These are phyloP conservation scores for Clonostachys sp. DNA, from an alignment of 2,329 filamentous ascomycete species.

Conservation along the genomic window DNA sequence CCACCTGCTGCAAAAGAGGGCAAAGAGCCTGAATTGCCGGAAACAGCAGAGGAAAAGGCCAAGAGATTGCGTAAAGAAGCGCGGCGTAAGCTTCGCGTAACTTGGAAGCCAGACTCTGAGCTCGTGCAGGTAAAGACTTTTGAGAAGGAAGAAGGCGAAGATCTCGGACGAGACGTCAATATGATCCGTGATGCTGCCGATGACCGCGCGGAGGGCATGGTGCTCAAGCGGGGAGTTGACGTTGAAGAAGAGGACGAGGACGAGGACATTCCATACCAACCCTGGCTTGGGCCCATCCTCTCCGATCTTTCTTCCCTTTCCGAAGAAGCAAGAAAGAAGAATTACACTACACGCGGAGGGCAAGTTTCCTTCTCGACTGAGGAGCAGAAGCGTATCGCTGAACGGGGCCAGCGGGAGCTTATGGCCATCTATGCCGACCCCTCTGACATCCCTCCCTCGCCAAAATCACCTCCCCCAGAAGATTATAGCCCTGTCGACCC, in stretches of 20 bases:
- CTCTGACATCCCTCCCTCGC: constrained; percentile 50
- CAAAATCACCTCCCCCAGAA: constrained; percentile 45
- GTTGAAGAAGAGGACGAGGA: constrained; percentile 48
- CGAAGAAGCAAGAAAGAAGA: constrained; percentile 38
- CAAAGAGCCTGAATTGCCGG: constrained; percentile 43
- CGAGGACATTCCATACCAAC: constrained; percentile 48
- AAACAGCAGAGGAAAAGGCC: constrained; percentile 63
- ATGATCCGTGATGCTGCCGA: constrained; percentile 70
- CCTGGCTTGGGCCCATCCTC: constrained; percentile 43
- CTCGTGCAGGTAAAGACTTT: constrained; percentile 66
- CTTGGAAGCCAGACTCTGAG: constrained; percentile 63
- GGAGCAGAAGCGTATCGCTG: constrained; percentile 50
- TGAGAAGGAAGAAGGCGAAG: constrained; percentile 67
- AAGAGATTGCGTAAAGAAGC: constrained; percentile 70
- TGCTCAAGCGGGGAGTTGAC: constrained; percentile 49
- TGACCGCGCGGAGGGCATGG: constrained; percentile 69
- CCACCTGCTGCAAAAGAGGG: constrained; percentile 45
- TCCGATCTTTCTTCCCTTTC: constrained; percentile 43
- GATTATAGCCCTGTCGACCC: constrained; percentile 9
- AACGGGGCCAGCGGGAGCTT: constrained; percentile 54
- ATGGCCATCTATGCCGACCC: constrained; percentile 55
- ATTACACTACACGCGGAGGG: constrained; percentile 51
- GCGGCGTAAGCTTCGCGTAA: constrained; percentile 64
- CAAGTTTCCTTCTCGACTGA: constrained; percentile 43
- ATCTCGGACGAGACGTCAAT: constrained; percentile 61